Base-by-base conservation (phyloP, 2,329 filamentous ascomycete genomes). In the Trichoderma citrinoviride region DNA sequence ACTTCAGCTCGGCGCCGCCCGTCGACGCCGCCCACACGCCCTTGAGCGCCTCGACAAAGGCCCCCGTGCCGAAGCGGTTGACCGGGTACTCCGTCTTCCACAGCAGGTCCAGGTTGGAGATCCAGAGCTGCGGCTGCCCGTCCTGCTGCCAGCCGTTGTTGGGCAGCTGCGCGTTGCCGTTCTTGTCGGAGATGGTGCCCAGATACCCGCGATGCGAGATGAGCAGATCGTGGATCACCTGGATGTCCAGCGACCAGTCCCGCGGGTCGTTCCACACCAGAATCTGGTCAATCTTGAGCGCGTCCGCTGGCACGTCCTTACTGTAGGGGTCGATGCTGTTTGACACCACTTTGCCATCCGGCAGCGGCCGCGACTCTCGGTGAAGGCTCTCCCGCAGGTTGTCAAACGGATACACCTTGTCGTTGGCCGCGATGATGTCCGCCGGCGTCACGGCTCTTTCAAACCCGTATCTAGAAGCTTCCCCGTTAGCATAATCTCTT, bases 181-280 rank as follows among this genome's bases (percentile, higher is more conserved):
- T 96, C 73, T 86, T 87, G 12, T 82, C 69, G 0, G 91, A 94
- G 47, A 91, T 82, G 0, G 94, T 97, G 27, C 94, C 95, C 4
- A 97, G 75, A 64, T 91, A 86, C 19, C 95, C 95, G n/a, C 83
- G 72, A 19, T 86, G 82, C 0, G 93, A 97, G 46, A 96, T 82
- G 7, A 98, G 80, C 12, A 97, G 79, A 76, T 99, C 95, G 61
- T 90, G 73, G 65, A 98, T 90, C 70, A 98, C 80, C 74, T 96
- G 91, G 2, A 87, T 87, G 76, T 98, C 94, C 10, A 97, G 83
- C 0, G 91, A 93, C 95, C 95, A 99, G 80, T 99, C 95, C 64
- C 95, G 87, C 3, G 95, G 93, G 77, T 98, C 95, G 75, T 97
- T 96, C 83, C 94, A 97, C 7, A 97, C 90, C 72, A 98, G 90